Evolutionary conservation across 306 rosid genomes (phyloP).

Genomic region (Ormosia emarginata): DNA sequence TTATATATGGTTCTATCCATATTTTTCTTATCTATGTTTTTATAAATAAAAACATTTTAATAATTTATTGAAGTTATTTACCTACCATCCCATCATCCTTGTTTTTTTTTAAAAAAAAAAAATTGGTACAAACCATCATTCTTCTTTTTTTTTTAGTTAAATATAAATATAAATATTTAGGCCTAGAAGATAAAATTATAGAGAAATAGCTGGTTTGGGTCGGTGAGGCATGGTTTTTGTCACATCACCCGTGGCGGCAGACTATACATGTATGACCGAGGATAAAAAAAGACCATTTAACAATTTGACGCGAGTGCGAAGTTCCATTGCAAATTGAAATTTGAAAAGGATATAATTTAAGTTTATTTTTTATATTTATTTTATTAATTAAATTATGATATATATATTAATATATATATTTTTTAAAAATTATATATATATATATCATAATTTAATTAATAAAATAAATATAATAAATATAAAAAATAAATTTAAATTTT

Average conservation of each 20-base stretch:
- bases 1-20: not conserved
- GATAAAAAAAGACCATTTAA: not conserved
- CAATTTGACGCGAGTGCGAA: not conserved
- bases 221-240: not conserved
- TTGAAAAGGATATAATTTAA: too few species aligned
- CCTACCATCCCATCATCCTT: not conserved
- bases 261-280: not conserved
- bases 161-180: not conserved
- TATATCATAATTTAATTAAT: too few species aligned
- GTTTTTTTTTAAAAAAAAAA: too few species aligned
- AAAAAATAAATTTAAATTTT: too few species aligned
- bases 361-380: too few species aligned
- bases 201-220: not conserved
- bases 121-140: not conserved
- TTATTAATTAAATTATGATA: too few species aligned
- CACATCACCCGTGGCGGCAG: not conserved
- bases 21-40: not conserved
- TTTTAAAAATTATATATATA: too few species aligned
- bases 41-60: not conserved
- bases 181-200: not conserved
- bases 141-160: too few species aligned
- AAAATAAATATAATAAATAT: too few species aligned
- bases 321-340: not conserved
- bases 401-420: too few species aligned
- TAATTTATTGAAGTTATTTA: not conserved